A percentile compares a stretch with the other conserved stretches of the same genome.
Conservation (phyloP, 352 stramenopile species). For the Globisporangium viniferum region DNA sequence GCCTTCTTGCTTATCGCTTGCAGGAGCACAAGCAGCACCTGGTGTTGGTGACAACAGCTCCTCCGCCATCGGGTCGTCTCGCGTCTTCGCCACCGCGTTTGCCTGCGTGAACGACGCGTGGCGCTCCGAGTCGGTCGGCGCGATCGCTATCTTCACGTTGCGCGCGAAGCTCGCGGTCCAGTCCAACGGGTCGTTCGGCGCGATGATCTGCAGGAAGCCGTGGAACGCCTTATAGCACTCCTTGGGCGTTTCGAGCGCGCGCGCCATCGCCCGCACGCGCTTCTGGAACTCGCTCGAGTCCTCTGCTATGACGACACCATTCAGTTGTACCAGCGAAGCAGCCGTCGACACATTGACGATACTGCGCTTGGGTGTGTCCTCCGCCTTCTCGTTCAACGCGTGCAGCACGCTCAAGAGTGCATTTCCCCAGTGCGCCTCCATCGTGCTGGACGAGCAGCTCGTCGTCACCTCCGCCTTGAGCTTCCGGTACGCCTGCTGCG, state of each 20-base stretch:
- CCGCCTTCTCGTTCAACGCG: neutral
- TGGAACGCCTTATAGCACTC: constrained; percentile 13
- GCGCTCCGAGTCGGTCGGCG: neutral
- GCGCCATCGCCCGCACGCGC: neutral
- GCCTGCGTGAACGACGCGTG: neutral
- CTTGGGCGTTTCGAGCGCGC: neutral
- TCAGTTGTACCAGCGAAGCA: neutral
- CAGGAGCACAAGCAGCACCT: too few relatives aligned
- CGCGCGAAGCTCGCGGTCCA: constrained; percentile 14
- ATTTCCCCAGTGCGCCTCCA: constrained; percentile 9
- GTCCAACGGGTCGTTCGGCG: constrained; percentile 12
- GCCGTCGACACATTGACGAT: neutral
- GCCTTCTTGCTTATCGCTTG: neutral
- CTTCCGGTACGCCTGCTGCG: constrained; percentile 7
- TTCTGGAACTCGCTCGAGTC: neutral
- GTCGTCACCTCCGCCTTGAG: constrained; percentile 3
- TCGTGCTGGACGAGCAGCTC: neutral
- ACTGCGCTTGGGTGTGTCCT: neutral
- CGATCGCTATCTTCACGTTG: neutral
- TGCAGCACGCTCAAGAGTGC: neutral
- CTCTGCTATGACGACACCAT: neutral
- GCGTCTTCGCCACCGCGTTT: neutral
- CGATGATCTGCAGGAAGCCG: constrained; percentile 13
- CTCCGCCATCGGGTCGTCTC: neutral
- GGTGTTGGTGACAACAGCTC: neutral